phyloP scores from a whole-genome alignment of 306 rosid genomes.

The Lagenaria siceraria region DNA sequence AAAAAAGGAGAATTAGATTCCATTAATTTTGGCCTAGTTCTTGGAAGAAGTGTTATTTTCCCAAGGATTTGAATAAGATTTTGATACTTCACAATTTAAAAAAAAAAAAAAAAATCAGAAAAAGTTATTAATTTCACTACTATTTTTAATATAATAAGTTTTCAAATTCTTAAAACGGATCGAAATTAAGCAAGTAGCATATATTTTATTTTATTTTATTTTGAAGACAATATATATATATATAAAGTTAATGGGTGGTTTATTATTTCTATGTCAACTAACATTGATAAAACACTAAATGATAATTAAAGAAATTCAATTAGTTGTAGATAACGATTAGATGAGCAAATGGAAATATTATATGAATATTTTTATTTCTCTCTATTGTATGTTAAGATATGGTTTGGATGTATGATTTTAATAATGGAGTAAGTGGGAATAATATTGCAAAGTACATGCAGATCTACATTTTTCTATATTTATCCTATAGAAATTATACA shows the following conservation, averaged over 20 bases:
- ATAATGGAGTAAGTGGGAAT: slow-evolving; percentile 1
- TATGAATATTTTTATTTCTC: not conserved
- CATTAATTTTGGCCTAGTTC: not conserved
- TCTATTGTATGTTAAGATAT: not conserved
- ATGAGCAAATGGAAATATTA: not conserved
- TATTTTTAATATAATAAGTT: no score
- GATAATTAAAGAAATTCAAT: not conserved
- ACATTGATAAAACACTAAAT: not conserved
- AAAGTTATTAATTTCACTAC: no score
- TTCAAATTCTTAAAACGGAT: not conserved
- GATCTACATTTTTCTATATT: not conserved
- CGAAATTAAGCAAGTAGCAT: not conserved
- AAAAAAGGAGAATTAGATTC: not conserved
- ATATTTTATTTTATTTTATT: no score
- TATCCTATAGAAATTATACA: not conserved
- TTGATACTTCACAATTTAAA: not conserved
- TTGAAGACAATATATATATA: no score
- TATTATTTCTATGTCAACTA: not conserved
- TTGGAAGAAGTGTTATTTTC: not conserved
- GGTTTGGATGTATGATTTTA: slow-evolving; percentile 1
- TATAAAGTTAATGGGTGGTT: not conserved
- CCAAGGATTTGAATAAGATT: not conserved
- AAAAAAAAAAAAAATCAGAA: not conserved
- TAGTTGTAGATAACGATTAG: not conserved
- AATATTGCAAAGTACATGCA: slow-evolving; percentile 5